A percentile compares a stretch with the other conserved stretches of the same genome.
Evolutionary conservation across 202 grass and related monocot species (phyloP).

Genomic region (Digitaria exilis): DNA sequence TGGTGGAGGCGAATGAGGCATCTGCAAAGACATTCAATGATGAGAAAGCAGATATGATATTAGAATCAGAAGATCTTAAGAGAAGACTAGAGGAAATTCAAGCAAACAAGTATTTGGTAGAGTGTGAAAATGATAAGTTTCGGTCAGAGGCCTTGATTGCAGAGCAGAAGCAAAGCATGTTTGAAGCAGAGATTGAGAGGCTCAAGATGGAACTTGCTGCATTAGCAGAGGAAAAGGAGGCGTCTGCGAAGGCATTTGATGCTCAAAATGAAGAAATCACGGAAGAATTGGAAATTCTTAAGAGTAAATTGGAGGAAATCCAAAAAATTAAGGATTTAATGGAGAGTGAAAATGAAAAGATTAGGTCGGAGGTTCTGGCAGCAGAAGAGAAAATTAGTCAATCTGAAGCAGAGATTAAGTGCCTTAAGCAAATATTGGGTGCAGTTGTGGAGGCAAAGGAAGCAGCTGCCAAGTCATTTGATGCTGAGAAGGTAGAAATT

Average conservation of each 20-base stretch:
- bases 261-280: background rate
- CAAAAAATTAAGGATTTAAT: slow-evolving; percentile 11
- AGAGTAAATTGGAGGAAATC: background rate
- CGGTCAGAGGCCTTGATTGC: background rate
- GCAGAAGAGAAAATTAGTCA: background rate
- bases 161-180: slow-evolving; percentile 4
- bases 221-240: background rate
- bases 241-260: background rate
- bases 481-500: background rate
- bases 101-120: slow-evolving; percentile 25
- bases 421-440: background rate
- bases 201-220: background rate
- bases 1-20: background rate
- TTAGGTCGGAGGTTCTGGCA: background rate
- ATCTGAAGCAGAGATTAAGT: slow-evolving; percentile 14
- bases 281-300: background rate
- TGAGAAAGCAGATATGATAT: background rate
- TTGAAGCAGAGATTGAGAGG: slow-evolving; percentile 24
- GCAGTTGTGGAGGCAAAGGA: background rate
- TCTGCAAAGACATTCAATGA: background rate
- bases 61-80: background rate
- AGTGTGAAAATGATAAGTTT: slow-evolving; percentile 30
- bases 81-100: background rate
- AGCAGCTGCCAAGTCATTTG: background rate
- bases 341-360: slow-evolving; percentile 29